Evolutionary conservation across 73 alveolate species (phyloP).

Genomic region (Paramecium biaurelia): DNA sequence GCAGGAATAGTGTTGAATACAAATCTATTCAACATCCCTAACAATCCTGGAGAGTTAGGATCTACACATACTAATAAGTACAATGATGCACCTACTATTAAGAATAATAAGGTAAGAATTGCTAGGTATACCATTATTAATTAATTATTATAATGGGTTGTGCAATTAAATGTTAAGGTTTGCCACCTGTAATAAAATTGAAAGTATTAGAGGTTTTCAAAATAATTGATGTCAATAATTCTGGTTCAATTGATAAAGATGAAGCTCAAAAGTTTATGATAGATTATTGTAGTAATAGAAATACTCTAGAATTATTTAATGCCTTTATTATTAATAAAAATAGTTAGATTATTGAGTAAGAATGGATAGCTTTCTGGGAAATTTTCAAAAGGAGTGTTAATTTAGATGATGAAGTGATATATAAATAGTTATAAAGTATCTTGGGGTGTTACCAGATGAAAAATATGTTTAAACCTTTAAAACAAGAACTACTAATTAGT

Average conservation of each 20-base stretch:
- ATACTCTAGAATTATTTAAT: constrained; percentile 47
- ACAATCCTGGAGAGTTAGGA: constrained; percentile 55
- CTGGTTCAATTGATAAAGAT: constrained; percentile 45
- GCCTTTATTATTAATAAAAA: constrained; percentile 57
- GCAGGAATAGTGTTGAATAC: constrained; percentile 38
- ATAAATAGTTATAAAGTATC: constrained; percentile 22
- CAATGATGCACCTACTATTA: constrained; percentile 48
- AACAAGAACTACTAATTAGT: too few species aligned
- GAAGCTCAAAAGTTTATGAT: constrained; percentile 51
- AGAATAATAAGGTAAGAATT: not conserved
- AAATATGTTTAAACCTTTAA: too few species aligned
- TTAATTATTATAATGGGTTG: constrained; percentile 34
- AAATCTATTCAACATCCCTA: constrained; percentile 58
- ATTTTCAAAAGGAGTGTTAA: constrained; percentile 52
- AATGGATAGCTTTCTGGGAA: constrained; percentile 60
- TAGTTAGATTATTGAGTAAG: constrained; percentile 50
- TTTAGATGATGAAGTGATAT: constrained; percentile 29
- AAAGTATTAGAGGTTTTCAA: constrained; percentile 28
- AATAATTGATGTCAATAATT: constrained; percentile 49
- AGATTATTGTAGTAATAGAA: constrained; percentile 23
- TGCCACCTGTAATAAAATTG: constrained; percentile 1
- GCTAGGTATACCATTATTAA: not conserved
- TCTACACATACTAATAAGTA: constrained; percentile 59
- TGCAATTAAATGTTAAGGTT: not conserved
- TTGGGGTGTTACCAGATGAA: too few species aligned